phyloP scores from a whole-genome alignment of 257 asterid species.

The Solanum pennellii region DNA sequence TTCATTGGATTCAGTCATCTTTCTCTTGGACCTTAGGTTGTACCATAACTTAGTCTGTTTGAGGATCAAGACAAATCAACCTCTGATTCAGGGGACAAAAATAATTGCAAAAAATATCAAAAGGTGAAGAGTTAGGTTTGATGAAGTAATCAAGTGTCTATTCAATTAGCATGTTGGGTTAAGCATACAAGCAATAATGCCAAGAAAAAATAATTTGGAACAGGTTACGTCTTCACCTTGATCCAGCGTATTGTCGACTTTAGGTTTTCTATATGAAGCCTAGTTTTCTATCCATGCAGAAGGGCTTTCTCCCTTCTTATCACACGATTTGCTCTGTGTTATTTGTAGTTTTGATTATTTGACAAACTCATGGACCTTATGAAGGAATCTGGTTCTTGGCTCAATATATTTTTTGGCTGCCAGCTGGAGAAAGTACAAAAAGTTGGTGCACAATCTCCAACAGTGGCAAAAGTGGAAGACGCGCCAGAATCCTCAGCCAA shows the following conservation, averaged over 20 bases:
- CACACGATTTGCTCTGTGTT: background rate
- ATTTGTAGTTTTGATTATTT: too few relatives aligned
- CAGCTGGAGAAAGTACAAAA: too few relatives aligned
- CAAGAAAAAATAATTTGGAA: background rate
- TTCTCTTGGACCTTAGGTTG: background rate
- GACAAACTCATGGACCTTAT: too few relatives aligned
- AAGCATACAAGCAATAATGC: background rate
- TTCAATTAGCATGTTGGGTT: background rate
- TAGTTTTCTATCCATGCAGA: background rate
- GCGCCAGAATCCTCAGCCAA: too few relatives aligned
- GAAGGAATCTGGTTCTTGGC: too few relatives aligned
- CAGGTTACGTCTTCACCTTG: background rate
- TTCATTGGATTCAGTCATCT: background rate
- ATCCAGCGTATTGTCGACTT: background rate
- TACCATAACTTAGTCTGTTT: background rate
- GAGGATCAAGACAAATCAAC: background rate
- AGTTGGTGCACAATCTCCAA: too few relatives aligned
- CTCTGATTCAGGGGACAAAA: background rate
- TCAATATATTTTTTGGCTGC: too few relatives aligned
- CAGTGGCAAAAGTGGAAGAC: too few relatives aligned
- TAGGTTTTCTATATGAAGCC: background rate
- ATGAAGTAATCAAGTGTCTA: background rate
- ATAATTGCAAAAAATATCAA: background rate
- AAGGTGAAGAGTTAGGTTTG: background rate
- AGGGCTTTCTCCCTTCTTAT: background rate